phyloP scores from a whole-genome alignment of 169 alveolate genomes.

The Eimeria necatrix region DNA sequence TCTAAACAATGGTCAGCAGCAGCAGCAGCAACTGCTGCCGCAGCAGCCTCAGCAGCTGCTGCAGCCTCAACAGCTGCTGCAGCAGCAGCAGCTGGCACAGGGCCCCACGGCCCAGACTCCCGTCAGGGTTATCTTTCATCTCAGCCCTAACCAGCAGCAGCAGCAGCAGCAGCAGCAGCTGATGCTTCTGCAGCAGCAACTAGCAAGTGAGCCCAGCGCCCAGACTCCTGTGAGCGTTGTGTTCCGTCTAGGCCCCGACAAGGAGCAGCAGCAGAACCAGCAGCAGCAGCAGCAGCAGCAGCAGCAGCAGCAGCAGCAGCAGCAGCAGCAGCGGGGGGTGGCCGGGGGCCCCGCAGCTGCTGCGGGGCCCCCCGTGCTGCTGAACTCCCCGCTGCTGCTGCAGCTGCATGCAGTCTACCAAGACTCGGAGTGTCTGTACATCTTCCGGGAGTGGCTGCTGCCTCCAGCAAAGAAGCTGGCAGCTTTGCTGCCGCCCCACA shows the following conservation, averaged over 20 bases:
- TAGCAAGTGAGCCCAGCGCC: background rate
- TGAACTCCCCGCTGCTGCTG: background rate
- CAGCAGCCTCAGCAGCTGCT: background rate
- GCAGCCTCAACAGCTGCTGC: slow-evolving; percentile 1
- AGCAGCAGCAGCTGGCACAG: background rate
- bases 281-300: too few species aligned
- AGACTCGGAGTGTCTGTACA: background rate
- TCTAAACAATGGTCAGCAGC: background rate
- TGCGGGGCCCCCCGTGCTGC: background rate
- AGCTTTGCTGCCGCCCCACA: background rate
- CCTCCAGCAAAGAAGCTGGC: background rate
- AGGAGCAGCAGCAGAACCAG: background rate
- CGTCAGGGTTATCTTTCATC: background rate
- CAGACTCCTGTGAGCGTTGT: background rate
- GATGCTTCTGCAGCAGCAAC: background rate
- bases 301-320: too few species aligned
- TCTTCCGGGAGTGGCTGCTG: slow-evolving; percentile 6
- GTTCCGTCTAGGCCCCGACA: background rate
- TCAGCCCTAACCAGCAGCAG: background rate
- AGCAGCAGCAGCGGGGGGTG: background rate
- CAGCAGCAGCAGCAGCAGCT: background rate
- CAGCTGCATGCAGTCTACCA: slow-evolving; percentile 9
- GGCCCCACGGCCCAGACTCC: background rate
- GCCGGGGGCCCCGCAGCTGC: background rate
- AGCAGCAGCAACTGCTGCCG: background rate